Conservation (phyloP, 352 stramenopile species). For the Globisporangium radiosum region DNA sequence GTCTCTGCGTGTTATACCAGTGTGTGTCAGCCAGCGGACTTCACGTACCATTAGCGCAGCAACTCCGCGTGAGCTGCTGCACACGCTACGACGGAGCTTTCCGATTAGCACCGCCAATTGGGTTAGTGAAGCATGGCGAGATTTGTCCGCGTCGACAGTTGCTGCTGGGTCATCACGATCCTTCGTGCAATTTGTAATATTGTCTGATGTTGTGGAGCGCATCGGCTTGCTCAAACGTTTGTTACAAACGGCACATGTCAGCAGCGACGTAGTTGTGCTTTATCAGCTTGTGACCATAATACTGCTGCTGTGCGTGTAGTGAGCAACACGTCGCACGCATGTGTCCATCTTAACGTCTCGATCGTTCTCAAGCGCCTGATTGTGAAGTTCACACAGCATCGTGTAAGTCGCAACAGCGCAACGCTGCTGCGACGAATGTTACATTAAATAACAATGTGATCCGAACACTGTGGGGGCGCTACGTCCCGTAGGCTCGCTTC, state of each 20-base stretch:
- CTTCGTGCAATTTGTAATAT: background rate
- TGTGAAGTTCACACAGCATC: no score
- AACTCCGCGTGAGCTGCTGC: conserved; percentile 1
- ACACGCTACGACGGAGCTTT: background rate
- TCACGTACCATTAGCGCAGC: conserved; percentile 2
- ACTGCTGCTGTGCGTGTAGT: background rate
- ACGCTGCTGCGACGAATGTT: no score
- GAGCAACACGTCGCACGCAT: background rate
- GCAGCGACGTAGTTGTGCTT: background rate
- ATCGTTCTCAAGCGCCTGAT: no score
- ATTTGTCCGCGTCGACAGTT: background rate
- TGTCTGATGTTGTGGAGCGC: background rate
- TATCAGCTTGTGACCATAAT: no score
- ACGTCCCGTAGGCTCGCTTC: no score
- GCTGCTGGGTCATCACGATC: background rate
- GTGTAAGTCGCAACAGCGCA: no score
- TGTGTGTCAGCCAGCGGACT: conserved; percentile 7
- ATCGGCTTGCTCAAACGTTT: background rate
- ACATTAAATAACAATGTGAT: no score
- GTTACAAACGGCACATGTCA: background rate
- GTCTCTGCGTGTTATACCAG: conserved; percentile 5
- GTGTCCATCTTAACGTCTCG: no score
- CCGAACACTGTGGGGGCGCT: no score
- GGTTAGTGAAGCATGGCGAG: conserved; percentile 1
- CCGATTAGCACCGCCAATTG: background rate